These are phyloP conservation scores for Kitagawia praeruptora DNA, from an alignment of 129 eudicot genomes.

Conservation along the genomic window DNA sequence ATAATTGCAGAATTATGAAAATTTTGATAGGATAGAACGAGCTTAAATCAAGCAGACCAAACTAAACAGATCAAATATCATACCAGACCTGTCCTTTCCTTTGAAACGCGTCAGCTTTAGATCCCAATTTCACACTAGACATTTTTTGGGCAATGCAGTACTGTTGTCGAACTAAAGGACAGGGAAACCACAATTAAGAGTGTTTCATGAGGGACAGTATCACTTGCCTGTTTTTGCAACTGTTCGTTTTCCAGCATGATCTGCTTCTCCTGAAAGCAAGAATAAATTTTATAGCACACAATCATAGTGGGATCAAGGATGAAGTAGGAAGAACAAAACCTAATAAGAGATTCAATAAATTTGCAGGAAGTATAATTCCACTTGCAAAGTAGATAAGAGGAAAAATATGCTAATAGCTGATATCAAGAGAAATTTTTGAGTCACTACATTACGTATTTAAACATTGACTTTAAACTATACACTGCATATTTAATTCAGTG, in stretches of 20 bases:
- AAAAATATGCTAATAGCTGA: neutral
- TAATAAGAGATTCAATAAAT: neutral
- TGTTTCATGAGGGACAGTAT: neutral
- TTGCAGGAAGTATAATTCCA: neutral
- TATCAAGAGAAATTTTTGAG: neutral
- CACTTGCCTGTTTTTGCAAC: neutral
- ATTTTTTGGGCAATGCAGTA: conserved; percentile 22
- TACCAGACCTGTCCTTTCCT: conserved; percentile 93
- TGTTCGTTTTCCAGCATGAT: neutral
- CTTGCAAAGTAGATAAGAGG: neutral
- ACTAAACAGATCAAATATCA: conserved; percentile 12
- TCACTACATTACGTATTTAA: neutral
- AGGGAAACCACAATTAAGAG: neutral
- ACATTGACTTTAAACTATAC: neutral
- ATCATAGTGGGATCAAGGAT: neutral
- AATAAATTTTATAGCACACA: neutral
- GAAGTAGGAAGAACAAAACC: neutral
- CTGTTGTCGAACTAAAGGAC: neutral
- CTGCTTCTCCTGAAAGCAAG: neutral
- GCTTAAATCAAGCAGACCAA: neutral
- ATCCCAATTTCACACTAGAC: conserved; percentile 96
- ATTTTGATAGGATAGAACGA: neutral
- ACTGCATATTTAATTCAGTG: neutral
- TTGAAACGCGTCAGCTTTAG: conserved; percentile 86
- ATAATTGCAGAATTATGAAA: neutral